These are phyloP conservation scores for Didymosphaeria variabile DNA, from an alignment of 2,329 filamentous ascomycete genomes.

Conservation along the genomic window DNA sequence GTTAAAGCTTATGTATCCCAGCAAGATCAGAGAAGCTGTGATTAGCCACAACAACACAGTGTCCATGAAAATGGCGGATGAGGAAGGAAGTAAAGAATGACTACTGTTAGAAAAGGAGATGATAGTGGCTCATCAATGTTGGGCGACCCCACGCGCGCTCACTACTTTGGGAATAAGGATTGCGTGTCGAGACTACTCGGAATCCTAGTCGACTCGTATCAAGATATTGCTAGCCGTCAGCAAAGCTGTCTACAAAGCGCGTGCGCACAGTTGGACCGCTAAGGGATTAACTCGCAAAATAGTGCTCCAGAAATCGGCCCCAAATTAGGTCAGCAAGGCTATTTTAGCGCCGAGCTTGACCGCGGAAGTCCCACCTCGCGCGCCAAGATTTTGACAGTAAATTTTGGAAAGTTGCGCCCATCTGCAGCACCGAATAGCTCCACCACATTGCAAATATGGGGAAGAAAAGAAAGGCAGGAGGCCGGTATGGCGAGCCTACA, in stretches of 20 bases:
- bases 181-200: not conserved
- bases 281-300: not conserved
- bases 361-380: conserved; percentile 22
- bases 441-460: conserved; percentile 52
- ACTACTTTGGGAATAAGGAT: not conserved
- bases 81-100: not conserved
- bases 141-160: not conserved
- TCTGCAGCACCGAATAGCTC: conserved; percentile 17
- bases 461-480: conserved; percentile 74
- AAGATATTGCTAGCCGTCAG: not conserved
- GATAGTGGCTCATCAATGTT: not conserved
- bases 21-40: conserved; percentile 44
- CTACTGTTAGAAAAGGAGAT: not conserved
- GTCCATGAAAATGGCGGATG: conserved; percentile 6
- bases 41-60: conserved; percentile 40
- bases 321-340: conserved; percentile 10
- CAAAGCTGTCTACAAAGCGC: not conserved
- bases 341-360: conserved; percentile 16
- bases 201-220: not conserved
- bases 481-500: conserved; percentile 52
- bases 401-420: conserved; percentile 25
- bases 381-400: conserved; percentile 44
- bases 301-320: not conserved
- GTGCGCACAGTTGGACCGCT: not conserved
- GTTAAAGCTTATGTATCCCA: conserved; percentile 51